Conservation (phyloP, 371 early-diverging fungal genomes). For the Haplosporangium sp. region DNA sequence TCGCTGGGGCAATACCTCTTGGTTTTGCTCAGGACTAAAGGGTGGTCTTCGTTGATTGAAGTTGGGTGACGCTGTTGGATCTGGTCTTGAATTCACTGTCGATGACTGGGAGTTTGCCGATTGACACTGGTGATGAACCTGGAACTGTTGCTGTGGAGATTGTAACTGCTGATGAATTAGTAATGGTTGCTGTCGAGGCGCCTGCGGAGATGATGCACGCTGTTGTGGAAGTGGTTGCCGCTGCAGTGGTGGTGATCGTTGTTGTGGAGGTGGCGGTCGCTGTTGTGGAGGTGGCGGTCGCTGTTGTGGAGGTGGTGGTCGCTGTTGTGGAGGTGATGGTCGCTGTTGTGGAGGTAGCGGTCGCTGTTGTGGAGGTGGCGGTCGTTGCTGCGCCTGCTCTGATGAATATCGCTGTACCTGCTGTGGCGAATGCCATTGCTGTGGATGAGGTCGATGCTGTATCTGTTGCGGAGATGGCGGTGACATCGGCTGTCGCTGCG, state of each 20-base stretch:
- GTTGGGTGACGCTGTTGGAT: not conserved
- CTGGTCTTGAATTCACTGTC: no score
- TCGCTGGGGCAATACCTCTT: no score
- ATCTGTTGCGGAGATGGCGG: no score
- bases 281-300: conserved; percentile 10
- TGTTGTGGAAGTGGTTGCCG: conserved; percentile 8
- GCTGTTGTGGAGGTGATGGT: not conserved
- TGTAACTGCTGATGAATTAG: not conserved
- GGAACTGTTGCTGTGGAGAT: not conserved
- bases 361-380: conserved; percentile 1
- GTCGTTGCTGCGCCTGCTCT: no score
- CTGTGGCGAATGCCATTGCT: conserved; percentile 3
- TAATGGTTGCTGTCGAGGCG: not conserved
- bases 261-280: conserved; percentile 1
- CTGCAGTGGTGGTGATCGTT: conserved; percentile 10
- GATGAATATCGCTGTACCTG: no score
- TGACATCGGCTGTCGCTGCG: not conserved
- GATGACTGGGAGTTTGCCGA: no score
- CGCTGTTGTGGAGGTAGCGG: conserved; percentile 5
- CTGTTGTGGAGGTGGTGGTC: conserved; percentile 6
- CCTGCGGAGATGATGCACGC: not conserved
- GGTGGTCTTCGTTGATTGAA: not conserved
- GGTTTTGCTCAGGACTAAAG: no score
- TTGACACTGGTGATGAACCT: not conserved
- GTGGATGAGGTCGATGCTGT: conserved; percentile 5